These are phyloP conservation scores for Aspergillus quadricinctus DNA, from an alignment of 2,329 filamentous ascomycete species.

Conservation along the genomic window DNA sequence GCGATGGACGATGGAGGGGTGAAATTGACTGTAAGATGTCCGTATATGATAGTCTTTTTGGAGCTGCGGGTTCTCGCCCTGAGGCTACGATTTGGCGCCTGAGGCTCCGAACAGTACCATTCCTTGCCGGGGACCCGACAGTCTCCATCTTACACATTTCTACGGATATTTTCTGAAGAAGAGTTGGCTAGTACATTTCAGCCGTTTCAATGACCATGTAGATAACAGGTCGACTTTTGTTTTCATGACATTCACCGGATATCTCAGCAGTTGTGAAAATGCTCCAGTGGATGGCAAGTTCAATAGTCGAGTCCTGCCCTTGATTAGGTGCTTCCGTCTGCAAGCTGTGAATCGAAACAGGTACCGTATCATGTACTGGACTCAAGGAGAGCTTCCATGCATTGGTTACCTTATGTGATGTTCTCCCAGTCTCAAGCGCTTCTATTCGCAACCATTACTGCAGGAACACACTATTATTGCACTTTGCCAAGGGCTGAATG, in stretches of 20 bases:
- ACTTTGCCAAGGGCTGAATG: not conserved
- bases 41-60: not conserved
- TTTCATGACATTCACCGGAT: not conserved
- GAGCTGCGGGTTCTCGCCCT: not conserved
- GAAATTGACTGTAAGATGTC: not conserved
- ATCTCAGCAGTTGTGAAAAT: not conserved
- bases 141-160: not conserved
- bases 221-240: too few species aligned
- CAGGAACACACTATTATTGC: not conserved
- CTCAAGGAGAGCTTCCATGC: not conserved
- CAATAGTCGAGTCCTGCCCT: not conserved
- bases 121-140: not conserved
- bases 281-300: not conserved
- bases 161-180: not conserved
- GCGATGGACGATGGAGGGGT: not conserved
- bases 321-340: not conserved
- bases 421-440: not conserved
- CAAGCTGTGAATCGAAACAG: not conserved
- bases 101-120: not conserved
- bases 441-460: not conserved
- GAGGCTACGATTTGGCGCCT: not conserved
- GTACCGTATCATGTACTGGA: not conserved
- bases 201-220: not conserved
- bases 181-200: not conserved
- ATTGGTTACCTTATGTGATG: not conserved